Evolutionary conservation across 2,329 filamentous ascomycete genomes (phyloP).

Genomic region (Sarocladium oryzae): DNA sequence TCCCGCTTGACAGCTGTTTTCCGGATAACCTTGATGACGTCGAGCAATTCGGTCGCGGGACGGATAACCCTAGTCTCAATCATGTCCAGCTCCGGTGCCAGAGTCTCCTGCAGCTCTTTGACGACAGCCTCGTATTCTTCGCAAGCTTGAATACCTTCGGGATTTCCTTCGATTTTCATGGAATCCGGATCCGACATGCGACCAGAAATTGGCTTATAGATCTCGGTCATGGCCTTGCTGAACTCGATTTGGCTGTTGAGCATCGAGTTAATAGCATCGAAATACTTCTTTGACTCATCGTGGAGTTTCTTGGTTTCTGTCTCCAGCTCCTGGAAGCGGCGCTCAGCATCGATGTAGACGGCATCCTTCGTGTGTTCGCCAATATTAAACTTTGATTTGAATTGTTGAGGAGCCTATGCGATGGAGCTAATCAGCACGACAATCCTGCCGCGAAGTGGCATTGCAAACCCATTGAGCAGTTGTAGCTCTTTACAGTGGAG

Average conservation of each 20-base stretch:
- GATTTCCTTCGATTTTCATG: slow-evolving; percentile 74
- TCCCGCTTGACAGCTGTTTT: slow-evolving; percentile 86
- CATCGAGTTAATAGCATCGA: slow-evolving; percentile 97
- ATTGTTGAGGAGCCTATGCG: slow-evolving; percentile 72
- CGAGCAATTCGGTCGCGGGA: slow-evolving; percentile 86
- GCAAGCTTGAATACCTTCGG: slow-evolving; percentile 88
- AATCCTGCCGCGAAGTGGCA: not conserved
- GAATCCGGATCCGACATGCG: slow-evolving; percentile 89
- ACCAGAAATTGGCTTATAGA: slow-evolving; percentile 97
- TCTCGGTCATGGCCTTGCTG: slow-evolving; percentile 88
- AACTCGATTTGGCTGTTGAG: slow-evolving; percentile 96
- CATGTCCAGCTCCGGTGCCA: slow-evolving; percentile 93
- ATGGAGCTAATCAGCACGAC: not conserved
- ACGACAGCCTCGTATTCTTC: slow-evolving; percentile 94
- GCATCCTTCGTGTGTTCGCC: slow-evolving; percentile 93
- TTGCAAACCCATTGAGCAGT: not conserved
- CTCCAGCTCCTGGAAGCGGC: slow-evolving; percentile 89
- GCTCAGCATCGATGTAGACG: slow-evolving; percentile 90
- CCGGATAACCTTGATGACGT: slow-evolving; percentile 91
- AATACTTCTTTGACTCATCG: slow-evolving; percentile 96
- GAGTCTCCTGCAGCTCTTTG: slow-evolving; percentile 78
- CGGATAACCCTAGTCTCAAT: slow-evolving; percentile 88
- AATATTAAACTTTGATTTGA: slow-evolving; percentile 90
- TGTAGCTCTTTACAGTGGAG: slow-evolving; percentile 9
- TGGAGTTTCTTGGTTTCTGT: slow-evolving; percentile 94